A percentile compares a stretch with the other conserved stretches of the same genome.
phyloP scores from a whole-genome alignment of 257 asterid species.

The Buddleja alternifolia region DNA sequence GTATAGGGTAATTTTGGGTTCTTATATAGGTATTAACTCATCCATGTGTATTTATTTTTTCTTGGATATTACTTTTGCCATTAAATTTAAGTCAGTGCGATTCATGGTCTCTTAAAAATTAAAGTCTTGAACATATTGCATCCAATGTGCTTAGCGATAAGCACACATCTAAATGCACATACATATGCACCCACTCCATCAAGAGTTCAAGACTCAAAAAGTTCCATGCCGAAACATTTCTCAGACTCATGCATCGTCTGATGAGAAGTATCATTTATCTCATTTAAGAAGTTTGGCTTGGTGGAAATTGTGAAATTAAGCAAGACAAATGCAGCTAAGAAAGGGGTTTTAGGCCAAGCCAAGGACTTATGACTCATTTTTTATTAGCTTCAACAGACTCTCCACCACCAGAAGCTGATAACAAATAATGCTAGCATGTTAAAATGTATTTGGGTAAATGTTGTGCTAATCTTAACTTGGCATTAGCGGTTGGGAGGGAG shows the following conservation, averaged over 20 bases:
- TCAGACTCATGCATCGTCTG: slow-evolving; percentile 10
- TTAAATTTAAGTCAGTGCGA: no score
- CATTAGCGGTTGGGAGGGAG: slow-evolving; percentile 14
- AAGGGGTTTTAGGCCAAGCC: slow-evolving; percentile 6
- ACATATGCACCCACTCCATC: not conserved
- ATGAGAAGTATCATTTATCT: slow-evolving; percentile 5
- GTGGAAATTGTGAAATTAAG: slow-evolving; percentile 7
- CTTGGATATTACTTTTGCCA: no score
- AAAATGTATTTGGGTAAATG: not conserved
- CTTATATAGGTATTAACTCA: no score
- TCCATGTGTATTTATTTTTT: no score
- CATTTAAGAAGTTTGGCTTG: slow-evolving; percentile 15
- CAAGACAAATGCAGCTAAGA: not conserved
- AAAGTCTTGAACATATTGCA: no score
- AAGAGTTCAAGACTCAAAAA: not conserved
- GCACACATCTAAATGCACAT: not conserved
- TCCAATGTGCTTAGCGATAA: no score
- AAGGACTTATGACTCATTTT: slow-evolving; percentile 7
- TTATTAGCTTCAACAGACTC: not conserved
- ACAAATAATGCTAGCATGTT: not conserved
- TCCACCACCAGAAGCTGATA: slow-evolving; percentile 4
- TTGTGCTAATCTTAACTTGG: slow-evolving; percentile 2
- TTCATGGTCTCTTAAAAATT: no score
- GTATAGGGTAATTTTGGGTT: no score
- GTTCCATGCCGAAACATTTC: not conserved